Base-by-base conservation (phyloP, 192 early-diverging fungal species). In the Borealophlyctis nickersoniae region DNA sequence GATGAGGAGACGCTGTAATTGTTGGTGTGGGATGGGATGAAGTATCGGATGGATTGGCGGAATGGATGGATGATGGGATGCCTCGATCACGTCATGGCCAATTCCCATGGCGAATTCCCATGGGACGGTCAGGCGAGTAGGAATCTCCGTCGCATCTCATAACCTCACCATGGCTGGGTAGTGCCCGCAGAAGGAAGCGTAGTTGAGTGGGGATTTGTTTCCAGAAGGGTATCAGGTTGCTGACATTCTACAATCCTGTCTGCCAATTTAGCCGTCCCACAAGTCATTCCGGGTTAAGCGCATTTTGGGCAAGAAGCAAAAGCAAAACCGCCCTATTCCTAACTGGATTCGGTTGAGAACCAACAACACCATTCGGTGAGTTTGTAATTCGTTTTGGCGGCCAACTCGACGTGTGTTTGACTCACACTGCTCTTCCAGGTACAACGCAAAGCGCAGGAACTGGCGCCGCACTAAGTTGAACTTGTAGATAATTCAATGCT, bases 391-490 rank as follows among this genome's bases (percentile, higher is more conserved):
- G 23, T 58, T 27, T 50, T 50, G 34, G 4, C 4, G 3, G 23
- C 29, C 22, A 27, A 24, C 3, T 59, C 13, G 24, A 4, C 27
- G 7, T 7, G 53, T 23, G 11, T 30, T 61, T n/a, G 29, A 52
- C 24, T 32, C 13, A 36, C 14, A 33, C 7, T 36, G 2, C 11
- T 52, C 13, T 30, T 68, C 14, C 67, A 93, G 92, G 68, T 99
- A 95, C 90, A 99, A 96, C 87, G 85, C 92, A 70, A 99, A 99
- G 93, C 88, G 96, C 64, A 89, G 95, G 63, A 87, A 98, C 91
- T 99, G 96, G 96, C 91, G 96, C 83, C 91, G 91, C 75, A 98
- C 92, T 79, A 98, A 99, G 91, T 84, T 95, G 72, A 89, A 90
- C 81, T 73, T 96, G 70, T 98, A 95, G n/a, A n/a, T n/a, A n/a